Percentiles rank a stretch among this genome's conserved stretches.
phyloP scores from a whole-genome alignment of 805 yeast species.

The Cyberlindnera misumaiensis region DNA sequence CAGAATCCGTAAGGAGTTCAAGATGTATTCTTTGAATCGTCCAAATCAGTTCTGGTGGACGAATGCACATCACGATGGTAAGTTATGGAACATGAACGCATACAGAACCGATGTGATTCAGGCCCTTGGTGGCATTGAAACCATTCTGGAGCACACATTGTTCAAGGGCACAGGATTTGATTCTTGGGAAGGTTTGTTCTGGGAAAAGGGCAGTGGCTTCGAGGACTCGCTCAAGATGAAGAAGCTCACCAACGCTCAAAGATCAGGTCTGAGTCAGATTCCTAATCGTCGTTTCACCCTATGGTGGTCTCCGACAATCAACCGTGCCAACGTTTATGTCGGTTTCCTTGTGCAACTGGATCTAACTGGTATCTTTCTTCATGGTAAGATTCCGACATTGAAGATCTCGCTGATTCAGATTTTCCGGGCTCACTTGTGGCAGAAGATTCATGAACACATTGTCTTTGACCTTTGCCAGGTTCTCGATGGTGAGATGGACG shows the following conservation, averaged over 20 bases:
- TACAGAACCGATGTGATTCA: constrained; percentile 95
- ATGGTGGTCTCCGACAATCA: constrained; percentile 99
- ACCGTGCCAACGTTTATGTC: constrained; percentile 95
- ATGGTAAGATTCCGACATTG: constrained; percentile 95
- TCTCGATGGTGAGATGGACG: constrained; percentile 79
- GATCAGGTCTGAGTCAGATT: constrained; percentile 94
- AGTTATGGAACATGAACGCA: constrained; percentile 86
- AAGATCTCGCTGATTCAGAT: constrained; percentile 94
- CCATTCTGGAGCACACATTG: constrained; percentile 88
- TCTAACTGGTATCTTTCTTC: constrained; percentile 92
- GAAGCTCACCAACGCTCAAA: constrained; percentile 93
- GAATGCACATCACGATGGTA: constrained; percentile 87
- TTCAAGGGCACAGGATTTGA: constrained; percentile 97
- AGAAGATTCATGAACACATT: constrained; percentile 92
- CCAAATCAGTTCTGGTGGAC: constrained; percentile 97
- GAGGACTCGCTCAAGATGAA: constrained; percentile 94
- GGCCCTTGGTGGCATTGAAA: constrained; percentile 95
- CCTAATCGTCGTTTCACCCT: constrained; percentile 95
- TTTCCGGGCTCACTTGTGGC: constrained; percentile 98
- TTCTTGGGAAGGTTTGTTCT: constrained; percentile 96
- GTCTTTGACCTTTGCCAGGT: constrained; percentile 93
- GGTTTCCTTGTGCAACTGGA: constrained; percentile 96
- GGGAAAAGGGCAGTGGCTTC: constrained; percentile 98
- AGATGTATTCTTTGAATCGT: constrained; percentile 62
- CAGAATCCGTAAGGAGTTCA: constrained; percentile 73